Percentiles rank a stretch among this genome's conserved stretches.
phyloP scores from a whole-genome alignment of 139 green algal species.

The Picochlorum sp. region DNA sequence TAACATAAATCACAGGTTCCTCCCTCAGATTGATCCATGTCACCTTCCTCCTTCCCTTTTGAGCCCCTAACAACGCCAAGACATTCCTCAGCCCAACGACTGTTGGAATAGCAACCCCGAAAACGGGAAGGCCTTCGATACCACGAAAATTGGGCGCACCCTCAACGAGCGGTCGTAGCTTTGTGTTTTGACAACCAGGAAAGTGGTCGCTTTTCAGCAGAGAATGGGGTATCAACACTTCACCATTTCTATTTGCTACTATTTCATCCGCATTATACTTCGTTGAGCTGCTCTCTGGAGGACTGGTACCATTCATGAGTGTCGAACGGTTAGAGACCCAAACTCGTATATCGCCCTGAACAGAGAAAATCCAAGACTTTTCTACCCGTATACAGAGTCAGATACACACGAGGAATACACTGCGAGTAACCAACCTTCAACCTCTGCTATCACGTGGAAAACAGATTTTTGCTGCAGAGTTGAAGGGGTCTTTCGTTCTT shows the following conservation, averaged over 20 bases:
- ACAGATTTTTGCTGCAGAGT: no score
- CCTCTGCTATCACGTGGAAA: no score
- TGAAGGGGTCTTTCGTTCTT: no score
- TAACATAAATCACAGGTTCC: constrained; percentile 92
- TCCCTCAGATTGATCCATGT: constrained; percentile 94
- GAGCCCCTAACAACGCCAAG: constrained; percentile 57
- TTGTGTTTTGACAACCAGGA: constrained; percentile 86
- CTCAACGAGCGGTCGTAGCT: constrained; percentile 73
- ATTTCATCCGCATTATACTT: constrained; percentile 42
- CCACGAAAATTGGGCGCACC: constrained; percentile 90
- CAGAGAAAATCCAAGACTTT: no score
- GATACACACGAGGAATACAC: no score
- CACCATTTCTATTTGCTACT: constrained; percentile 45
- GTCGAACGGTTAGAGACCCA: no score
- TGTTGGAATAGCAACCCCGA: constrained; percentile 89
- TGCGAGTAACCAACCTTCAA: no score
- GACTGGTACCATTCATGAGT: no score
- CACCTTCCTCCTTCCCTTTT: constrained; percentile 49
- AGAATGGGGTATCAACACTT: constrained; percentile 80
- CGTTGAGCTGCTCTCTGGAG: neutral
- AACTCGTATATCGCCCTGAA: no score
- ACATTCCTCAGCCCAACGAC: constrained; percentile 70
- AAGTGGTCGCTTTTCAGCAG: constrained; percentile 89
- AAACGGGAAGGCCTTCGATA: constrained; percentile 77
- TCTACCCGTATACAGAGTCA: no score